Base-by-base conservation (phyloP, 345 rosid genomes). In the Alliaria petiolata region DNA sequence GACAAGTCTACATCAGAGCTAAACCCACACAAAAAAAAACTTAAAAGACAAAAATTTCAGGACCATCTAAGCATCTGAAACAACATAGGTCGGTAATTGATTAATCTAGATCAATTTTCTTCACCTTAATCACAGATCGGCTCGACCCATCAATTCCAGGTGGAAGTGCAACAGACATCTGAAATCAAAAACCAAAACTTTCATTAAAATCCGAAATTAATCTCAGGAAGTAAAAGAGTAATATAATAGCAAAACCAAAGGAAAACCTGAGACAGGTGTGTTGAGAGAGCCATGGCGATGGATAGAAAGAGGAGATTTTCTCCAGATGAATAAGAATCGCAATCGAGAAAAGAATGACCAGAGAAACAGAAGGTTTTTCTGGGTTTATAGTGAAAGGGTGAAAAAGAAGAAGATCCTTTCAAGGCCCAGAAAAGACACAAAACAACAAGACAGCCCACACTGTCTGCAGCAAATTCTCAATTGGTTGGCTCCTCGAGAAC, bases 1-100 rank as follows among this genome's bases (percentile, higher is more conserved):
- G 34, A 72, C 14, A 65, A 55, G 71, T 50, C 66, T 1, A 64
- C 66, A 66, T 65, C 43, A 74, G 50, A 55, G 19, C n/a, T 25
- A 53, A 62, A 70, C 58, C 26, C 39, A 16, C 26, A 3, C 25
- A 38, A n/a, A 52, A 47, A 20, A 52, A 47, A 20, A 20, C 9
- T 5, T 2, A 60, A 58, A n/a, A 60, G 47, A 26, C 53, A 54
- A 43, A 39, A 3, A 0, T 35, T 17, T 36, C 13, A 54, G 70
- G 70, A 76, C 75, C 79, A 68, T 75, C 64, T 75, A 75, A 60
- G 58, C 40, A 75, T 61, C 57, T 68, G 19, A 75, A 53, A 42
- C 58, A 61, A 65, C 74, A 68, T 25, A 62, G 10, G 6, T 49
- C 1, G 2, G 17, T 40, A 59, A 66, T 6, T 46, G 44, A 57